Conservation (phyloP, 208 protist species). For the Crithidia acanthocephali region DNA sequence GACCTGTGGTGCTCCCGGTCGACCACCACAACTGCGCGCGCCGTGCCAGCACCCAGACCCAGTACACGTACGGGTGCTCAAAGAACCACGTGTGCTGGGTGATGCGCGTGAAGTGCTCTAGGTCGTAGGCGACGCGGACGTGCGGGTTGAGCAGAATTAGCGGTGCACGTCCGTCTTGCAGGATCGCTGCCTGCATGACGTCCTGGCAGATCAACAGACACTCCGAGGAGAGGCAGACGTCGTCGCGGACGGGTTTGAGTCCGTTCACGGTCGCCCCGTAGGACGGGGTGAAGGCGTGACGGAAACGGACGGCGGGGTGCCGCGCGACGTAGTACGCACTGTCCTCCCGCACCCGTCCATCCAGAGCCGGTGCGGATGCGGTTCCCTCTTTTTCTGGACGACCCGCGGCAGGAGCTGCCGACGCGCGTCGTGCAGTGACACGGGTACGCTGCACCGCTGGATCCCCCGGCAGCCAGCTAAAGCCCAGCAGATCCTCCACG, state of each 20-base stretch:
- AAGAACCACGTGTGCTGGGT: constrained; percentile 34
- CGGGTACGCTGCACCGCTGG: background rate
- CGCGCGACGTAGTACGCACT: constrained; percentile 36
- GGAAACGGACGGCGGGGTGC: constrained; percentile 56
- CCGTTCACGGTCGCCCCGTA: constrained; percentile 46
- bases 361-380: background rate
- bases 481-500: background rate
- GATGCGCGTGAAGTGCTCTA: constrained; percentile 44
- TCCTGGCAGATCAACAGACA: constrained; percentile 75
- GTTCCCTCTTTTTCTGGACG: background rate
- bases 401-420: no score
- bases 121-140: constrained; percentile 69
- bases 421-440: no score
- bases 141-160: constrained; percentile 78
- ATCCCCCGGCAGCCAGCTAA: background rate
- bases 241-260: constrained; percentile 23
- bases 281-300: constrained; percentile 57
- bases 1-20: constrained; percentile 3
- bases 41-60: constrained; percentile 29
- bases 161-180: constrained; percentile 44
- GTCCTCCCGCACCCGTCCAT: constrained; percentile 17
- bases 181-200: constrained; percentile 53
- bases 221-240: constrained; percentile 73
- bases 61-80: constrained; percentile 32
- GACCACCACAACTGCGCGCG: constrained; percentile 26